Evolutionary conservation across 1,284 basidiomycete species (phyloP), one percentile per base, ranked within the genome.

Genomic region (Ustilago lituana): DNA sequence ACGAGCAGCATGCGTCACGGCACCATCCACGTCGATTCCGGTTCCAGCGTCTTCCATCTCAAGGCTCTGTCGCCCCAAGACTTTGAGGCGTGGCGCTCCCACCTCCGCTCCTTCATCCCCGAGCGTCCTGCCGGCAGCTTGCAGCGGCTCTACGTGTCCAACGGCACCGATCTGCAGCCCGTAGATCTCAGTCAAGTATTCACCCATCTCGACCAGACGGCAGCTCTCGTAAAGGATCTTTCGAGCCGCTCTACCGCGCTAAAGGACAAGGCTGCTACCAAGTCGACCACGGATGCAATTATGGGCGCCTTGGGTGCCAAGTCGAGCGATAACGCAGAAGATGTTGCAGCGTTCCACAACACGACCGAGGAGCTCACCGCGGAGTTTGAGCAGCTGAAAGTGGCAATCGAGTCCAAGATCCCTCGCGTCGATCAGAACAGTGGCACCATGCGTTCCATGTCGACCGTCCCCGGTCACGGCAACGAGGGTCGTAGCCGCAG

Each of bases 21-120:
- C 26, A 78, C 80, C 14, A 72, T 82, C 36, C 80, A 82, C 53
- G 77, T 80, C 17, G 80, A 82, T 54, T 78, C 76, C 23, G 80
- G 80, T 1, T 53, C 73, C 3, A 76, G 61, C 29, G 77, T 80
- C 3, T 82, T 80, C 49, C 80, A 81, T 54, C 63, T 81, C 40
- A 81, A 79, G 49, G 75, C 79, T 46, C 64, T 81, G 15, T 70
- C 59, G 5, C 62, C 73, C 10, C 63, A 64, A 26, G 80, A 81
- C 52, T 81, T 82, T 56, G 73, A 75, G 20, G 40, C 54, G 1
- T 82, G 80, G 80, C 67, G 79, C 11, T 56, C 11, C 6, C 72
- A 77, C 26, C 58, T 80, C 1, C 65, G 72, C 33, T 72, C 66
- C 38, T 80, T 82, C 49, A 74, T 82, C 58, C 77, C 78, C 11